phyloP scores from a whole-genome alignment of 225 moss, liverwort and hornwort species.

The Marchantia polymorpha region DNA sequence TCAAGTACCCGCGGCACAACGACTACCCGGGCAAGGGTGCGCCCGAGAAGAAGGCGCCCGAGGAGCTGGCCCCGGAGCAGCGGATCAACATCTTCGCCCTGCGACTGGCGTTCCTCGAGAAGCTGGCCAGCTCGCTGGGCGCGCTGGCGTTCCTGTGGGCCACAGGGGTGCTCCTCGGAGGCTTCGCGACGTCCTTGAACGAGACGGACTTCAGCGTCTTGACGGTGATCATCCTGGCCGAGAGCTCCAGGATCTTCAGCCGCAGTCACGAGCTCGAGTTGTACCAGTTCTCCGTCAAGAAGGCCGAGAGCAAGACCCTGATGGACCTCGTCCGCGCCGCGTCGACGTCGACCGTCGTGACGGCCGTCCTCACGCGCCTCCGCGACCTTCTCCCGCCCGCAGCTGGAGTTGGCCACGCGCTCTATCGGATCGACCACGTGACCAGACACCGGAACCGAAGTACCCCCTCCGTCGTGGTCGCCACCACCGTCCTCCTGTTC shows the following conservation, averaged over 20 bases:
- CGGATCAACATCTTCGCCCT: slow-evolving; percentile 54
- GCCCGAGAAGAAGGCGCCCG: neutral
- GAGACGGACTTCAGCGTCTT: slow-evolving; percentile 63
- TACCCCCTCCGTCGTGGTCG: no score
- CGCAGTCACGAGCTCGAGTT: slow-evolving; percentile 67
- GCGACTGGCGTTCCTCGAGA: slow-evolving; percentile 59
- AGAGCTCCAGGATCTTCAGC: slow-evolving; percentile 58
- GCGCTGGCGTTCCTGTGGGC: slow-evolving; percentile 73
- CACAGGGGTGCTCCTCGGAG: slow-evolving; percentile 77
- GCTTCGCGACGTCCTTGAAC: slow-evolving; percentile 45
- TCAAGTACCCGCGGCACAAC: neutral
- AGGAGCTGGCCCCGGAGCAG: slow-evolving; percentile 38
- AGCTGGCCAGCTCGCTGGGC: slow-evolving; percentile 50
- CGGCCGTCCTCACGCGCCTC: no score
- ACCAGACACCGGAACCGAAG: slow-evolving; percentile 21
- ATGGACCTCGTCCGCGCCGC: neutral
- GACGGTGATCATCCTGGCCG: slow-evolving; percentile 55
- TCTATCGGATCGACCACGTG: no score
- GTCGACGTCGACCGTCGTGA: no score
- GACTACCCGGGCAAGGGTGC: neutral
- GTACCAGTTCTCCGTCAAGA: slow-evolving; percentile 37
- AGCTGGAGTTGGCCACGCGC: no score
- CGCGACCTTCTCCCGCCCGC: no score
- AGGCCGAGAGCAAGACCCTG: neutral
- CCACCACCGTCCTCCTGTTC: no score